Percentiles rank a stretch among this genome's conserved stretches.
phyloP scores from a whole-genome alignment of 768 basidiomycete genomes.

The Mycena haematopus region DNA sequence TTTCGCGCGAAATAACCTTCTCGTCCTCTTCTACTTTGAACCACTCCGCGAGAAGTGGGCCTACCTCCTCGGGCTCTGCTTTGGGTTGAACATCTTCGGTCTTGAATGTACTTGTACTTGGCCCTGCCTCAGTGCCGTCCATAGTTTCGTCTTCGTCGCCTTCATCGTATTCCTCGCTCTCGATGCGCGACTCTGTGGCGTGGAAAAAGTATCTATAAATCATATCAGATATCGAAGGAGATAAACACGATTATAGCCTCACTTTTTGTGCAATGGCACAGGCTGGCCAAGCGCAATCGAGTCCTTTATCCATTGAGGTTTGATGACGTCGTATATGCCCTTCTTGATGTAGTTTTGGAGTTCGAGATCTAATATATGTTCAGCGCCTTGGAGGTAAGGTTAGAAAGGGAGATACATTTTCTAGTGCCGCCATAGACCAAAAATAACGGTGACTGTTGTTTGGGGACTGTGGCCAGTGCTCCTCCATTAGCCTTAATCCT shows the following conservation, averaged over 20 bases:
- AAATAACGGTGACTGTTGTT: slow-evolving; percentile 55
- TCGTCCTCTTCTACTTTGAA: slow-evolving; percentile 56
- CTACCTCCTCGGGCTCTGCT: slow-evolving; percentile 43
- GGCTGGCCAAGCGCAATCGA: slow-evolving; percentile 66
- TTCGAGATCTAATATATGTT: slow-evolving; percentile 40
- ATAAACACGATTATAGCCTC: slow-evolving; percentile 14
- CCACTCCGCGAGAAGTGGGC: slow-evolving; percentile 65
- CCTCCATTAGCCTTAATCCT: slow-evolving; percentile 81
- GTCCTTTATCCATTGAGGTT: slow-evolving; percentile 83
- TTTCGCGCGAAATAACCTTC: slow-evolving; percentile 35
- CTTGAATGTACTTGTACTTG: slow-evolving; percentile 26
- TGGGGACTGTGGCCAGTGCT: slow-evolving; percentile 64
- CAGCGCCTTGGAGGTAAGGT: background rate
- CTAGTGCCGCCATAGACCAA: slow-evolving; percentile 74
- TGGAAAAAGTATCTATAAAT: slow-evolving; percentile 77
- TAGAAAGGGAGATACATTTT: slow-evolving; percentile 53
- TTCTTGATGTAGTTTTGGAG: slow-evolving; percentile 75
- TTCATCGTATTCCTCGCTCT: slow-evolving; percentile 57
- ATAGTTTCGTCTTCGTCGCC: slow-evolving; percentile 43
- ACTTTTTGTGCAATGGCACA: slow-evolving; percentile 76
- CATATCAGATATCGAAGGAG: background rate
- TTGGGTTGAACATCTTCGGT: slow-evolving; percentile 31
- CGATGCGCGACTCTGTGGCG: slow-evolving; percentile 59
- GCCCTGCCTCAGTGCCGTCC: slow-evolving; percentile 31
- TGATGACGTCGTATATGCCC: slow-evolving; percentile 72